A percentile compares a stretch with the other conserved stretches of the same genome.
These are phyloP conservation scores for Neurospora sp. DNA, from an alignment of 495 filamentous ascomycete genomes.

Conservation along the genomic window DNA sequence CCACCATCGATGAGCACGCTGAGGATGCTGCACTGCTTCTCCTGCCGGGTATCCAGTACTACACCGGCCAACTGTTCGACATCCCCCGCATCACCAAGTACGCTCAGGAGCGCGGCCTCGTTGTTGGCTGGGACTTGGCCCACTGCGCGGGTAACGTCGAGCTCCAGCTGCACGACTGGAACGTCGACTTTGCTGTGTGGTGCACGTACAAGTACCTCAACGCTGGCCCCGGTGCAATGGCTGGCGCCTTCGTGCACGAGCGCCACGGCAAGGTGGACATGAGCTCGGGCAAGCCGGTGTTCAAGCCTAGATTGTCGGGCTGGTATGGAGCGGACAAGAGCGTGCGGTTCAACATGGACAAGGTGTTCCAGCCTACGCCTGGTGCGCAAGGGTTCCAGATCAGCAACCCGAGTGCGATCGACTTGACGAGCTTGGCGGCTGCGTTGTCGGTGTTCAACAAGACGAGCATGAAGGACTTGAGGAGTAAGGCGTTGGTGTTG, in stretches of 20 bases:
- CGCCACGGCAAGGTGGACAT: constrained; percentile 48
- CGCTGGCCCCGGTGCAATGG: constrained; percentile 75
- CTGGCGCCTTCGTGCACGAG: constrained; percentile 75
- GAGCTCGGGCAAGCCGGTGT: constrained; percentile 15
- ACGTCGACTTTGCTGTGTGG: constrained; percentile 92
- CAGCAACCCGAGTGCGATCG: constrained; percentile 53
- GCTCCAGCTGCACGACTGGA: constrained; percentile 75
- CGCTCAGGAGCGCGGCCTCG: constrained; percentile 63
- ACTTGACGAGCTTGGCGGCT: constrained; percentile 56
- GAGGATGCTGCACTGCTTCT: constrained; percentile 66
- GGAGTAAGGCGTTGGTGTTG: constrained; percentile 59
- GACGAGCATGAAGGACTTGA: constrained; percentile 54
- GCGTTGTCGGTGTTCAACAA: constrained; percentile 66
- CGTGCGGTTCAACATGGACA: constrained; percentile 67
- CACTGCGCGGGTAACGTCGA: constrained; percentile 87
- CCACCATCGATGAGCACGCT: constrained; percentile 71
- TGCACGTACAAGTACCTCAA: constrained; percentile 96
- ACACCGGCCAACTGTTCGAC: constrained; percentile 83
- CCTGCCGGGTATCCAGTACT: constrained; percentile 86
- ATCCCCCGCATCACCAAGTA: constrained; percentile 70
- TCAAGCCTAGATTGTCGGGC: constrained; percentile 48
- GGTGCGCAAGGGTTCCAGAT: constrained; percentile 58
- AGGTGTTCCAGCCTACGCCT: constrained; percentile 56
- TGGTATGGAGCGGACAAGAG: constrained; percentile 79
- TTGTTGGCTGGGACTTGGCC: constrained; percentile 87